A percentile compares a stretch with the other conserved stretches of the same genome.
phyloP scores from a whole-genome alignment of 805 yeast genomes.

The Cyberlindnera veronae region DNA sequence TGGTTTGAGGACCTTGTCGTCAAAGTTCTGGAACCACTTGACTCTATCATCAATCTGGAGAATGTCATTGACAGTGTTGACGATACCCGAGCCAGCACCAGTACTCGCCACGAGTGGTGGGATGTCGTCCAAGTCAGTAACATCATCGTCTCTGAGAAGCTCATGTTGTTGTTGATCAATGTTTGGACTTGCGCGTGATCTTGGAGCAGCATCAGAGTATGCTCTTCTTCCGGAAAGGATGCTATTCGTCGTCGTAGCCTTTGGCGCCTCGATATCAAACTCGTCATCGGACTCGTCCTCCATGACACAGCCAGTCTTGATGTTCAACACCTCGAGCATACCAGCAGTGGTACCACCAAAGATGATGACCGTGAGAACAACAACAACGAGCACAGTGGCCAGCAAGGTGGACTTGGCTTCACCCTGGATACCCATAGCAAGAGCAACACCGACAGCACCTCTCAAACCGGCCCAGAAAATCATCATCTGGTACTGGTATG shows the following conservation, averaged over 20 bases:
- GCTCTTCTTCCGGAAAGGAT: conserved; percentile 22
- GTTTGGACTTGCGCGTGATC: conserved; percentile 21
- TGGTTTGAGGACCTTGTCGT: conserved; percentile 90
- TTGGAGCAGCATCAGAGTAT: conserved; percentile 21
- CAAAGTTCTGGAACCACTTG: conserved; percentile 90
- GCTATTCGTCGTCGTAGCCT: conserved; percentile 15
- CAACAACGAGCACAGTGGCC: conserved; percentile 96
- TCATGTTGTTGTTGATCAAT: conserved; percentile 21
- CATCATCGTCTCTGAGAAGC: conserved; percentile 24
- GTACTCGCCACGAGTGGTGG: conserved; percentile 24
- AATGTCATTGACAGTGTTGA: conserved; percentile 25
- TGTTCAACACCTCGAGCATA: conserved; percentile 92
- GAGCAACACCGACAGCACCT: conserved; percentile 99
- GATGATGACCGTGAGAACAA: conserved; percentile 89
- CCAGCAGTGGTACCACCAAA: conserved; percentile 99
- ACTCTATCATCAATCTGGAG: conserved; percentile 67
- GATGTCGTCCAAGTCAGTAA: conserved; percentile 23
- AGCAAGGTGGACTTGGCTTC: conserved; percentile 82
- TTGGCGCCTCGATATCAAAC: conserved; percentile 83
- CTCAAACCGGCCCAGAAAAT: conserved; percentile 98
- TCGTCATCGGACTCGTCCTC: conserved; percentile 89
- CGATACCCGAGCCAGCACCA: conserved; percentile 16
- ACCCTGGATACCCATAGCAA: conserved; percentile 96
- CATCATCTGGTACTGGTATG: conserved; percentile 96
- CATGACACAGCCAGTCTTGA: conserved; percentile 85